A percentile compares a stretch with the other conserved stretches of the same genome.
Conservation (phyloP, 768 basidiomycete genomes). For the Xerocomus brunneocitrinus region DNA sequence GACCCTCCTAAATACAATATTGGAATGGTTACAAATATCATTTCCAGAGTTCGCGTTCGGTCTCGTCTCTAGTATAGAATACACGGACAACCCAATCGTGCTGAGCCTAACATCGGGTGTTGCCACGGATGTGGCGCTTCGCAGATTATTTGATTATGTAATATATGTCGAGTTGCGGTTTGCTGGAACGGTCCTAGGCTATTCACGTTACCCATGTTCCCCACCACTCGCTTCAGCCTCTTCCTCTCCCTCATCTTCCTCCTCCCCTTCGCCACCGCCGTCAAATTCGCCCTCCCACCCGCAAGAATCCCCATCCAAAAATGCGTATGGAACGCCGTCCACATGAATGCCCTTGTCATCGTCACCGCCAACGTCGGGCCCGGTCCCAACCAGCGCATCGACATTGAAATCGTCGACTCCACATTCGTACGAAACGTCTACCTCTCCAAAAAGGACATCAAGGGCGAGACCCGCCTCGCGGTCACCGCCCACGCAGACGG, state of each 20-base stretch:
- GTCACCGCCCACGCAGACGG: conserved; percentile 91
- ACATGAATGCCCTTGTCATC: conserved; percentile 83
- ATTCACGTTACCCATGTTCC: neutral
- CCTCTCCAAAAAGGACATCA: conserved; percentile 82
- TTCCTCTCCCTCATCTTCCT: conserved; percentile 26
- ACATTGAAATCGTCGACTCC: conserved; percentile 93
- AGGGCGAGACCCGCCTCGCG: conserved; percentile 87
- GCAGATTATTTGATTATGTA: too few relatives aligned
- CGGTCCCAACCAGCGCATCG: conserved; percentile 73
- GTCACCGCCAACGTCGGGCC: conserved; percentile 91
- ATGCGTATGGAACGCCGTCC: conserved; percentile 95
- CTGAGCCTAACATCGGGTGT: too few relatives aligned
- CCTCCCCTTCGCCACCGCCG: conserved; percentile 41
- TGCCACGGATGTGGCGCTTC: too few relatives aligned
- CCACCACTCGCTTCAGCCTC: neutral
- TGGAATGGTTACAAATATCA: too few relatives aligned
- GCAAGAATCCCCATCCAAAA: conserved; percentile 69
- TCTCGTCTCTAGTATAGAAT: too few relatives aligned
- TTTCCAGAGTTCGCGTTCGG: too few relatives aligned
- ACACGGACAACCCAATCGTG: too few relatives aligned
- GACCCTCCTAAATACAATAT: too few relatives aligned
- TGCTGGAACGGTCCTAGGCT: too few relatives aligned
- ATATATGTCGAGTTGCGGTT: too few relatives aligned
- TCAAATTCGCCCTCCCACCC: conserved; percentile 82
- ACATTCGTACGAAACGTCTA: conserved; percentile 83